Base-by-base conservation (phyloP, 2,329 filamentous ascomycete genomes). In the Microdochium trichocladiopsis region DNA sequence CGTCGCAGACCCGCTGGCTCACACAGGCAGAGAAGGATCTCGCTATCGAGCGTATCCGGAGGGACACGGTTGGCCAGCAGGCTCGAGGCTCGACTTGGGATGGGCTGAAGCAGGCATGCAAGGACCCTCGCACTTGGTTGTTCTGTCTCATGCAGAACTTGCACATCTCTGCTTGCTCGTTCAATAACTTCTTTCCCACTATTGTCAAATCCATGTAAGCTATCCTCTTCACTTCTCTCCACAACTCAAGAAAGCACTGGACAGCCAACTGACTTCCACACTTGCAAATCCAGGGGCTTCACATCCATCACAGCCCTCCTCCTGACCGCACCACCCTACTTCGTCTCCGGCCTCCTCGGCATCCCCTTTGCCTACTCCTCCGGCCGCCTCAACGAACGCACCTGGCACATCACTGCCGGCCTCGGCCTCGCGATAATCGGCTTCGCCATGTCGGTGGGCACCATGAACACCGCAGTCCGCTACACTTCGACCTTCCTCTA, bases 71-170 rank as follows among this genome's bases (percentile, higher is more conserved):
- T 8, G 73, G 74, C 25, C 73, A 74, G 24, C 60, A 70, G 22
- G 64, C 66, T 5, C 12, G 53, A 58, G 12, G 69, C 4, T 75
- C 67, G 4, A 69, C 71, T 3, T 74, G 66, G 69, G 68, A 70
- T 3, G 78, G 78, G 2, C 68, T 80, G 25, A 72, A 72, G 59
- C 70, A 76, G 53, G 77, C 77, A 0, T 67, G 70, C 51, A 61
- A 60, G 14, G 79, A 82, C 53, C 79, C 82, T 56, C 69, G 75
- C 50, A 72, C 77, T 0, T 81, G 76, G 72, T 61, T 82, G 2
- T 75, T 80, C 55, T 73, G 72, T 4, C 65, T 80, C 33, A 80
- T 80, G 76, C 75, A 79, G 57, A 49, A 52, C 47, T 50, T 52
- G 47, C 51, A 56, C 37, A 48, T 49, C 36, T 48, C 22, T n/a